phyloP scores from a whole-genome alignment of 371 early-diverging fungal genomes.

The Mortierella sp. region DNA sequence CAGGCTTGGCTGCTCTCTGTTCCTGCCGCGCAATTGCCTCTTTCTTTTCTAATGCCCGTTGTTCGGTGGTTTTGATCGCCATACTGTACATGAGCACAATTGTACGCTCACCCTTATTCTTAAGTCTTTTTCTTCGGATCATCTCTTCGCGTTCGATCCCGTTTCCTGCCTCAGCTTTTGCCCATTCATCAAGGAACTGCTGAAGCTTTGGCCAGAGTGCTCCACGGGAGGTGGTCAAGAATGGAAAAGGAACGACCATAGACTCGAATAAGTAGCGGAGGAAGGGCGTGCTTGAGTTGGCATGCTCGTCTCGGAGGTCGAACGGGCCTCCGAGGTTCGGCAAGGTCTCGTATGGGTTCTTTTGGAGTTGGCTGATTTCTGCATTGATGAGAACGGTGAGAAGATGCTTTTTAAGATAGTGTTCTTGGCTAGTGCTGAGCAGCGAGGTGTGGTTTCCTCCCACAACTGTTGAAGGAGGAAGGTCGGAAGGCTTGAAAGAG shows the following conservation, averaged over 20 bases:
- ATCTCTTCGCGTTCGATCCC: slow-evolving; percentile 49
- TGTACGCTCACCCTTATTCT: slow-evolving; percentile 33
- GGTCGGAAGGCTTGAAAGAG: neutral
- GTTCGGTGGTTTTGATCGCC: slow-evolving; percentile 47
- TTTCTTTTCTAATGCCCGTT: slow-evolving; percentile 34
- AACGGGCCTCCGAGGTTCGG: slow-evolving; percentile 52
- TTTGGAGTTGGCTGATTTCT: slow-evolving; percentile 38
- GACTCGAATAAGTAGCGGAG: slow-evolving; percentile 52
- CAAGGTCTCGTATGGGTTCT: slow-evolving; percentile 36
- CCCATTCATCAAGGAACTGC: slow-evolving; percentile 41
- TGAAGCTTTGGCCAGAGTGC: slow-evolving; percentile 48
- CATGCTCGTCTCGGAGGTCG: slow-evolving; percentile 39
- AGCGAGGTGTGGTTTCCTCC: slow-evolving; percentile 9
- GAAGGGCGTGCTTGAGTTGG: slow-evolving; percentile 39
- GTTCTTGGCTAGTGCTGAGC: slow-evolving; percentile 38
- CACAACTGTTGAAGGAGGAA: neutral
- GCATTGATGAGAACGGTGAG: slow-evolving; percentile 35
- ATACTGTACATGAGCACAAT: slow-evolving; percentile 45
- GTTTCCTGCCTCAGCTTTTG: slow-evolving; percentile 46
- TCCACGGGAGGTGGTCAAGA: slow-evolving; percentile 27
- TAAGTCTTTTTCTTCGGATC: slow-evolving; percentile 32
- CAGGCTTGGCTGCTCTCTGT: neutral
- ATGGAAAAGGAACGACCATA: slow-evolving; percentile 49
- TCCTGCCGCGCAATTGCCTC: slow-evolving; percentile 1
- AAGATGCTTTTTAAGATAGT: slow-evolving; percentile 52